Base-by-base conservation (phyloP, 2,329 filamentous ascomycete species). In the Aspergillus melleus region DNA sequence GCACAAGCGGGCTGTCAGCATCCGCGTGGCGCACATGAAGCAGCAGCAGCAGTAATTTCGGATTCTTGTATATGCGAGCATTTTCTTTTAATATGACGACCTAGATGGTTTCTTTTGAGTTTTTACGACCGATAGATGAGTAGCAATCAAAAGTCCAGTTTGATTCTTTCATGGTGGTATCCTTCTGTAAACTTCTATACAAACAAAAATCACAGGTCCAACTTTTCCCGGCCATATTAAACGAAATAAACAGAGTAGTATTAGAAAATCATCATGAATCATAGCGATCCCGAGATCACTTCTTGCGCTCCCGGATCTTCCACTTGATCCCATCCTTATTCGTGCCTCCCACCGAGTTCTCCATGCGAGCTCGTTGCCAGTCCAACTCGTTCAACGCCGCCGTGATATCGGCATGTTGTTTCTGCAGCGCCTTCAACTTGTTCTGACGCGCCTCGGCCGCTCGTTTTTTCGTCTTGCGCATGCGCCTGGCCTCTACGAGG, bases 1-100 rank as follows among this genome's bases (percentile, higher is more conserved):
- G 55, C 95, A 99, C 81, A 87, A 92, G 72, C 83, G 88, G 62
- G 89, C 89, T 14, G 88, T 91, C 47, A 85, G 84, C 70, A 83
- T 91, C 55, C 80, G 88, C 57, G 75, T 90, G 66, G 83, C 81
- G 10, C 70, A 72, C 54, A 76, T 76, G 70, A 69, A 74, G 64
- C 67, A 69, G 63, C 57, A 68, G 26, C 57, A 22, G 22, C 22
- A 68, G 26, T 59, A 59, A 30, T 55, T 19, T 32, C 50, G 36
- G 26, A 42, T 52, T 52, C 36, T 50, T 32, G 47, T 56, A 26
- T 26, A 30, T 32, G 24, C 42, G 53, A 26, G 54, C 24, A 57
- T 42, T 19, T 19, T 44, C 26, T 44, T 52, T 54, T 49, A 44
- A 30, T 19, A 47, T 46, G n/a, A 32, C 29, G 36, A 42, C 36